phyloP scores from a whole-genome alignment of 2,329 filamentous ascomycete genomes.

The Pseudonectria buxi region DNA sequence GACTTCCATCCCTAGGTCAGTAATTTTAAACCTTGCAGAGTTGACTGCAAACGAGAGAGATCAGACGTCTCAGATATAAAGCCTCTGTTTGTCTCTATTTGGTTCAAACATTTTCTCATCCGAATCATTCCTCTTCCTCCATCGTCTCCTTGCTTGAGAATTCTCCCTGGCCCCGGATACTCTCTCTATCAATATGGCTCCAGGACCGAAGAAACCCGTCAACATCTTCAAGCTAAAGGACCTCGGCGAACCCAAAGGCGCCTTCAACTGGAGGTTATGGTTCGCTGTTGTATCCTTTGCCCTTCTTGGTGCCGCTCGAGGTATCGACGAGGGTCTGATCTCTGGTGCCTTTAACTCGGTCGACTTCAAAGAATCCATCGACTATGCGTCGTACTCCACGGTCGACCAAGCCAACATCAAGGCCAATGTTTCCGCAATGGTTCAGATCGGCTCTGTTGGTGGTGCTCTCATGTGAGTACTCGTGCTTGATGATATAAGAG shows the following conservation, averaged over 20 bases:
- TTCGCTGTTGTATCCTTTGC: slow-evolving; percentile 69
- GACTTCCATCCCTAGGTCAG: too few species aligned
- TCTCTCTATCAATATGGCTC: slow-evolving; percentile 38
- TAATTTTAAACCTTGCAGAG: too few species aligned
- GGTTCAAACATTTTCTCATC: too few species aligned
- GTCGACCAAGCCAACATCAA: slow-evolving; percentile 60
- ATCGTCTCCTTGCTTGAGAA: too few species aligned
- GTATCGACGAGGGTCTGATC: slow-evolving; percentile 76
- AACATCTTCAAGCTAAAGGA: slow-evolving; percentile 59
- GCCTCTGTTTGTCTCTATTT: too few species aligned
- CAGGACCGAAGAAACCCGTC: slow-evolving; percentile 48
- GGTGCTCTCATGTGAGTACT: slow-evolving; percentile 52
- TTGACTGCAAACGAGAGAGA: too few species aligned
- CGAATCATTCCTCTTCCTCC: too few species aligned
- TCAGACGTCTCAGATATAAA: background rate
- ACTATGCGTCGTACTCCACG: slow-evolving; percentile 45
- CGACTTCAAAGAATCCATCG: slow-evolving; percentile 54
- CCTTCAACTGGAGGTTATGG: slow-evolving; percentile 74
- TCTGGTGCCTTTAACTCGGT: slow-evolving; percentile 62
- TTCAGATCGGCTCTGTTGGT: slow-evolving; percentile 68
- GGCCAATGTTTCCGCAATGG: slow-evolving; percentile 74
- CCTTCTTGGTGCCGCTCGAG: slow-evolving; percentile 69
- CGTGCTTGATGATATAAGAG: background rate
- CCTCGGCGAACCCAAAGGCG: slow-evolving; percentile 59
- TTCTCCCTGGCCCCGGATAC: too few species aligned